Evolutionary conservation across 805 yeast genomes (phyloP).

Genomic region (Saturnispora zaruensis): DNA sequence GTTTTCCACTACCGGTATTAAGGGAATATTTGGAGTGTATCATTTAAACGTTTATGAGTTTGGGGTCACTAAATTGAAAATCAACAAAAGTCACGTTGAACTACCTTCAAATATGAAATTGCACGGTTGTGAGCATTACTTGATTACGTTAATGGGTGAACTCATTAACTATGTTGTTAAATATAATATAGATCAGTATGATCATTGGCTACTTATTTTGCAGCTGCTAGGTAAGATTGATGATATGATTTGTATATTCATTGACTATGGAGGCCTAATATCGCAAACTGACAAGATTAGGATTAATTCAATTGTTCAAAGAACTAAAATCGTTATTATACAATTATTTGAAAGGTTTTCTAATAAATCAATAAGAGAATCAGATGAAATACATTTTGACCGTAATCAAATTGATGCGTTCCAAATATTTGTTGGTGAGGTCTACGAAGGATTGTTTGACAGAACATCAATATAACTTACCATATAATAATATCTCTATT

Average conservation of each 20-base stretch:
- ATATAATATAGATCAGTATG: conserved; percentile 19
- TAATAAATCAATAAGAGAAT: not conserved
- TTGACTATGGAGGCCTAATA: conserved; percentile 21
- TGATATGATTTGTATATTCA: conserved; percentile 24
- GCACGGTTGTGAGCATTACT: conserved; percentile 51
- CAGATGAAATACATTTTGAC: conserved; percentile 2
- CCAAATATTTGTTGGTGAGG: conserved; percentile 28
- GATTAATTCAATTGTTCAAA: conserved; percentile 25
- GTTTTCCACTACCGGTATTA: conserved; percentile 42
- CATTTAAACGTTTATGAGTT: conserved; percentile 18
- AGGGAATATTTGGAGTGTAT: conserved; percentile 16
- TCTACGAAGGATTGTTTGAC: conserved; percentile 30
- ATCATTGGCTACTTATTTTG: conserved; percentile 20
- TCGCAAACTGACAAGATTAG: conserved; percentile 29
- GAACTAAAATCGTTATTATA: conserved; percentile 25
- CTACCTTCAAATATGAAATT: conserved; percentile 8
- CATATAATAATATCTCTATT: not conserved
- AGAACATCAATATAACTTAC: conserved; percentile 24
- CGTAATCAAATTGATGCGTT: conserved; percentile 8
- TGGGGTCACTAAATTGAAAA: not conserved
- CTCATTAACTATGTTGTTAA: conserved; percentile 51
- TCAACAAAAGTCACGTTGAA: not conserved
- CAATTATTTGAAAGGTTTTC: conserved; percentile 25
- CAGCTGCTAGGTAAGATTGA: conserved; percentile 23
- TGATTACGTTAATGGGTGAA: conserved; percentile 58